These are phyloP conservation scores for Eurotiales sp. DNA, from an alignment of 2,329 filamentous ascomycete species.

Conservation along the genomic window DNA sequence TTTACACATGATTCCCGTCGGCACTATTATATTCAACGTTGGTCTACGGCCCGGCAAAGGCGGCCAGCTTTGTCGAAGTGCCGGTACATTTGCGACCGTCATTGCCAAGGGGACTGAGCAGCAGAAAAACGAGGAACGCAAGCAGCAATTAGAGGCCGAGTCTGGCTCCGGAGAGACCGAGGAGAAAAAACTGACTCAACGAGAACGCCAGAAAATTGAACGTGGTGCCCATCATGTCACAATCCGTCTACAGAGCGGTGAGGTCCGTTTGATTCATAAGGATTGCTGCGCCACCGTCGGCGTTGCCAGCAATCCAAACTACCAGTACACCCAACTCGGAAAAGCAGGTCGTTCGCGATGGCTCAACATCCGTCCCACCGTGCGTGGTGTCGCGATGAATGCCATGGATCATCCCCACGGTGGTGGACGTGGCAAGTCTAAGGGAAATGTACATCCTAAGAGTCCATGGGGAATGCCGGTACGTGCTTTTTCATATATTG, in stretches of 20 bases:
- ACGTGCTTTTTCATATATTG: constrained; percentile 44
- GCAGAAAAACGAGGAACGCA: constrained; percentile 26
- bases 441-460: constrained; percentile 93
- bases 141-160: constrained; percentile 20
- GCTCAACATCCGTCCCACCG: constrained; percentile 91
- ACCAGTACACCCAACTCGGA: constrained; percentile 84
- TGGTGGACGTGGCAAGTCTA: constrained; percentile 98
- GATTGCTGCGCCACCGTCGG: constrained; percentile 94
- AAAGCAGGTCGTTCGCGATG: constrained; percentile 92
- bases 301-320: constrained; percentile 86
- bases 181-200: constrained; percentile 33
- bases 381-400: constrained; percentile 98
- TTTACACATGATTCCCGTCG: constrained; percentile 90
- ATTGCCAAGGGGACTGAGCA: constrained; percentile 82
- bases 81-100: constrained; percentile 85
- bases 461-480: constrained; percentile 96
- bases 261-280: constrained; percentile 82
- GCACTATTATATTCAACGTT: constrained; percentile 88
- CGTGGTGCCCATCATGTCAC: constrained; percentile 75
- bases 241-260: constrained; percentile 85
- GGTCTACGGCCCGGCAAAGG: constrained; percentile 68
- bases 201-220: constrained; percentile 41
- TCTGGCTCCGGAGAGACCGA: constrained; percentile 53
- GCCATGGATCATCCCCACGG: constrained; percentile 97
- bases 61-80: constrained; percentile 90